phyloP scores from a whole-genome alignment of 805 yeast species.

The Zygoascus bituminiphila region DNA sequence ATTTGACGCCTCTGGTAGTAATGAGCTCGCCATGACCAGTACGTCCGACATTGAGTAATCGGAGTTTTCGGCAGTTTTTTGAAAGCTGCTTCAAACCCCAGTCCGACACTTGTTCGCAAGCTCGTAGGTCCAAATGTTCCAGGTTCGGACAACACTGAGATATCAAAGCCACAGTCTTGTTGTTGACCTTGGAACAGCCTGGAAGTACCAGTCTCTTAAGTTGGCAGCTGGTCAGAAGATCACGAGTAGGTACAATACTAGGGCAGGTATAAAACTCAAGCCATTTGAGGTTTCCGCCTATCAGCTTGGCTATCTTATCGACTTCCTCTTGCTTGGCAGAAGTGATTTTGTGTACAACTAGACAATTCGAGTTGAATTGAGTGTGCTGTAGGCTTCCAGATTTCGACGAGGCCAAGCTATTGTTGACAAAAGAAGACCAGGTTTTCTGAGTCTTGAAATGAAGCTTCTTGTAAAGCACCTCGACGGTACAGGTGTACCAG shows the following conservation, averaged over 20 bases:
- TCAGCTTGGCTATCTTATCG: conserved; percentile 36
- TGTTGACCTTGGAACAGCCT: conserved; percentile 58
- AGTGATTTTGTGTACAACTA: conserved; percentile 60
- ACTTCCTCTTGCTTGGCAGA: conserved; percentile 47
- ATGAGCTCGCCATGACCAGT: conserved; percentile 58
- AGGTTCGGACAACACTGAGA: conserved; percentile 51
- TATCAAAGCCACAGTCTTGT: conserved; percentile 45
- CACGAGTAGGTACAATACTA: conserved; percentile 45
- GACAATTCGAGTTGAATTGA: conserved; percentile 26
- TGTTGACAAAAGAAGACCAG: conserved; percentile 36
- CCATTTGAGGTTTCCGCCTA: conserved; percentile 50
- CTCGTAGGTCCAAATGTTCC: conserved; percentile 65
- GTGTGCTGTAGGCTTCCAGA: conserved; percentile 13
- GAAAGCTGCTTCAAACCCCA: conserved; percentile 65
- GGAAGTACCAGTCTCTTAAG: conserved; percentile 52
- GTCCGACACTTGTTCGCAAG: conserved; percentile 74
- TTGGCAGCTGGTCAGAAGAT: conserved; percentile 36
- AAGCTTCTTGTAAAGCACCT: conserved; percentile 47
- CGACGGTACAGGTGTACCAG: conserved; percentile 52
- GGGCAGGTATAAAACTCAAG: conserved; percentile 83
- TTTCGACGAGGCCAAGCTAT: not conserved
- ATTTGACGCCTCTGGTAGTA: conserved; percentile 59
- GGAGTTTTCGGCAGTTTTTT: conserved; percentile 46
- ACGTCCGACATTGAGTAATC: conserved; percentile 70
- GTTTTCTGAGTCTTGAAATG: conserved; percentile 43